Evolutionary conservation across 2,329 filamentous ascomycete genomes (phyloP), one percentile per base, ranked within the genome.

Genomic region (Penicillium palitans): DNA sequence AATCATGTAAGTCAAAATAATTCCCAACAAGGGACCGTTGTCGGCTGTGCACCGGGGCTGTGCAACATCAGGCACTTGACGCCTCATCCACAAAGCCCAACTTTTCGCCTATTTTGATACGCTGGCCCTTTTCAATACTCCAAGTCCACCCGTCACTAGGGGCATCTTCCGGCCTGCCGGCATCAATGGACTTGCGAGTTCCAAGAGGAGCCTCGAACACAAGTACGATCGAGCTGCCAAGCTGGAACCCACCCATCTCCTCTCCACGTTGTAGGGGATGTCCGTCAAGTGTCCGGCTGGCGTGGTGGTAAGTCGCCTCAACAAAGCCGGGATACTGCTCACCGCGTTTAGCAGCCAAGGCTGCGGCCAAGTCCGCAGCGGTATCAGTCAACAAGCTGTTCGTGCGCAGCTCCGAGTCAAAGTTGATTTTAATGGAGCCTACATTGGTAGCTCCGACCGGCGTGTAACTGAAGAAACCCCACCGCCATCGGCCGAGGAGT

Each of bases 361-460:
- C 90, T 0, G 93, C 93, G 2, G 92, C 92, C 54, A 85, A 83
- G 71, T 97, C 93, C 19, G 93, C 93, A 15, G 88, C 91, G 0
- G 93, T 99, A 74, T 99, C 95, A 3, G 93, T 97, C 3, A 89
- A 88, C 52, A 99, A 81, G 66, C 87, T 92, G 78, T 99, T 99
- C 52, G 96, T 93, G 63, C 93, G 88, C 60, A 99, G 81, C 77
- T 99, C 95, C 59, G 88, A 83, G 77, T 99, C 96, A 74, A 99
- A 99, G 79, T 99, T 97, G 80, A 99, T 86, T 72, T 91, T 90
- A 78, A 99, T 98, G 59, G 90, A 96, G 56, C 95, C 95, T 45
- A 99, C 95, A 69, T 99, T 99, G 24, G 95, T 99, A 8, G 95
- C 95, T 62, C 95, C 95, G 35, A 99, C 95, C 15, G 96, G 93